These are phyloP conservation scores for Clitopilus hobsonii DNA, from an alignment of 768 basidiomycete species.

Conservation along the genomic window DNA sequence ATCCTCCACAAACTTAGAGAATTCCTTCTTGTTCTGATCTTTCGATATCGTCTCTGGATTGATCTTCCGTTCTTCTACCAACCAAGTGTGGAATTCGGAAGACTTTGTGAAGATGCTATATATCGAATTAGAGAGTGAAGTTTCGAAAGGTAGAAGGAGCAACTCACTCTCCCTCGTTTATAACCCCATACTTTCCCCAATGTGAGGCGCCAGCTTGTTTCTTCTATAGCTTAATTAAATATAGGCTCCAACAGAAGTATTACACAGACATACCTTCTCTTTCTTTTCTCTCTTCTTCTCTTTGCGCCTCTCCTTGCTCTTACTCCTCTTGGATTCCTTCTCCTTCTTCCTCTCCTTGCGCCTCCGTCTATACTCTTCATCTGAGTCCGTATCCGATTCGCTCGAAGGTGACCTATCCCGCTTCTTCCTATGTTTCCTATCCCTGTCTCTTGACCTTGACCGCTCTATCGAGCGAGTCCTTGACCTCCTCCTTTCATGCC, in stretches of 20 bases:
- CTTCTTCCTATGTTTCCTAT: slow-evolving; percentile 8
- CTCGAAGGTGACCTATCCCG: slow-evolving; percentile 33
- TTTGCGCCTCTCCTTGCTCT: slow-evolving; percentile 34
- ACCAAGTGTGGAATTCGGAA: slow-evolving; percentile 88
- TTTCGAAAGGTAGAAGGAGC: neutral
- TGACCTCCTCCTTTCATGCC: slow-evolving; percentile 21
- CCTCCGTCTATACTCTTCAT: slow-evolving; percentile 39
- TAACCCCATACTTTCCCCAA: slow-evolving; percentile 91
- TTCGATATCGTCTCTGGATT: slow-evolving; percentile 88
- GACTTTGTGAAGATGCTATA: slow-evolving; percentile 78
- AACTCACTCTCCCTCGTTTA: slow-evolving; percentile 79
- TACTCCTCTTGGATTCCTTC: slow-evolving; percentile 38
- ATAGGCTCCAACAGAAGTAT: neutral
- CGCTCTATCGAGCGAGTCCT: slow-evolving; percentile 23
- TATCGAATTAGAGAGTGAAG: neutral
- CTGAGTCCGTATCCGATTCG: slow-evolving; percentile 35
- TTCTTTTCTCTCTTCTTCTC: slow-evolving; percentile 56
- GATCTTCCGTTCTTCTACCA: slow-evolving; percentile 86
- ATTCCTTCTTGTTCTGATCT: slow-evolving; percentile 84
- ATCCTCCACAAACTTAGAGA: slow-evolving; percentile 77
- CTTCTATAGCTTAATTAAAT: slow-evolving; percentile 27
- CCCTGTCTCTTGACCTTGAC: slow-evolving; percentile 11
- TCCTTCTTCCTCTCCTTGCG: slow-evolving; percentile 44
- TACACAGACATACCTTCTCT: slow-evolving; percentile 41
- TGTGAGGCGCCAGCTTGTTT: slow-evolving; percentile 59